A percentile compares a stretch with the other conserved stretches of the same genome.
phyloP scores from a whole-genome alignment of 768 basidiomycete genomes.

The Agrocybe pediades region DNA sequence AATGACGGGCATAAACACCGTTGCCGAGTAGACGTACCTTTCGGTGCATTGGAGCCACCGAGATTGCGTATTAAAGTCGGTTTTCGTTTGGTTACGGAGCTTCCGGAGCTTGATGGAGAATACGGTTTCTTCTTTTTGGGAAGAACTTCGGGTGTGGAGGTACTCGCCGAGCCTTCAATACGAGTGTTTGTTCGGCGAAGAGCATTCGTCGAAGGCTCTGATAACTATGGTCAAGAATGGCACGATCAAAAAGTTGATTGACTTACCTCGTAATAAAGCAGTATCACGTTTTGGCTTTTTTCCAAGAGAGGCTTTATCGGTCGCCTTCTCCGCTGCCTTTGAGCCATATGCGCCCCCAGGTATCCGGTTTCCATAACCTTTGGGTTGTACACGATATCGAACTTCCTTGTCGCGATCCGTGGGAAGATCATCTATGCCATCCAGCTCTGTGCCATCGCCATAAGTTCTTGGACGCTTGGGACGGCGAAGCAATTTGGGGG shows the following conservation, averaged over 20 bases:
- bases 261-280: constrained; percentile 46
- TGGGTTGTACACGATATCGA: constrained; percentile 74
- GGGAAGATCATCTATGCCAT: constrained; percentile 84
- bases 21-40: constrained; percentile 54
- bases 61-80: constrained; percentile 89
- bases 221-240: constrained; percentile 12
- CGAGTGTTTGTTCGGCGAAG: constrained; percentile 58
- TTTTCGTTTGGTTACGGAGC: constrained; percentile 57
- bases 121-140: constrained; percentile 57
- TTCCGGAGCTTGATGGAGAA: constrained; percentile 39
- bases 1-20: constrained; percentile 1
- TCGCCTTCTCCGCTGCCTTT: constrained; percentile 30
- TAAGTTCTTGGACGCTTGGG: constrained; percentile 79
- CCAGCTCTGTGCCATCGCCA: constrained; percentile 89
- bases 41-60: constrained; percentile 64
- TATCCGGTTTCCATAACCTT: constrained; percentile 63
- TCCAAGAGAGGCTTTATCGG: constrained; percentile 58
- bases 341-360: constrained; percentile 53
- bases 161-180: constrained; percentile 52
- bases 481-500: constrained; percentile 68
- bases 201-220: constrained; percentile 48
- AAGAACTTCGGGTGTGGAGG: constrained; percentile 30
- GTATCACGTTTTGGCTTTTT: constrained; percentile 56
- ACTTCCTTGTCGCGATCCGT: constrained; percentile 84
- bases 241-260: background rate